These are phyloP conservation scores for Dichotomocladium elegans DNA, from an alignment of 371 early-diverging fungal genomes.

Conservation along the genomic window DNA sequence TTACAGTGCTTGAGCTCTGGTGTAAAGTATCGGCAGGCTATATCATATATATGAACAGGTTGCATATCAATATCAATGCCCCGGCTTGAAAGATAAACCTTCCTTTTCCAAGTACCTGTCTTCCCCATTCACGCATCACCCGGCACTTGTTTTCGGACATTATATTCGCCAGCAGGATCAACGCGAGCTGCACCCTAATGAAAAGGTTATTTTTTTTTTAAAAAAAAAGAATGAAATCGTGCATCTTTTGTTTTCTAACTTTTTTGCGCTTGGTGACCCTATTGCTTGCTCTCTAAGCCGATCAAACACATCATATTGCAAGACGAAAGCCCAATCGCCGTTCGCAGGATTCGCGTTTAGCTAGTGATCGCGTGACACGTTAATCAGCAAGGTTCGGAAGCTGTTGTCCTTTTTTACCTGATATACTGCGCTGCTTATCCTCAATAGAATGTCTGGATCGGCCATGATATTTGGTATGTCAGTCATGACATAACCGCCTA, in stretches of 20 bases:
- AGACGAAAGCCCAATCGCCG: slow-evolving; percentile 6
- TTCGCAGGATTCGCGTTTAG: not conserved
- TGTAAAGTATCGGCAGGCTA: no score
- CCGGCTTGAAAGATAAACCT: no score
- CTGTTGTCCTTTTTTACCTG: not conserved
- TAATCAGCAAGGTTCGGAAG: not conserved
- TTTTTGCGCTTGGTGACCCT: not conserved
- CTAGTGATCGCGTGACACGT: not conserved
- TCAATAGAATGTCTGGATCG: not conserved
- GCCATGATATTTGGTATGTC: slow-evolving; percentile 2
- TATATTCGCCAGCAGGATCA: not conserved
- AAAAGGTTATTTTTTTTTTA: not conserved
- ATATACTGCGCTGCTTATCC: not conserved
- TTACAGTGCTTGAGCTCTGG: no score
- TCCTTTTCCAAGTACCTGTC: no score
- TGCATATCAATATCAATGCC: no score
- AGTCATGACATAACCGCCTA: slow-evolving; percentile 10
- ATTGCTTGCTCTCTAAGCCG: not conserved
- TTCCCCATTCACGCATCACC: slow-evolving; percentile 6
- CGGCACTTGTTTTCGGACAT: not conserved
- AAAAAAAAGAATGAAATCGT: not conserved
- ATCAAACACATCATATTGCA: not conserved
- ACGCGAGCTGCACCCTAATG: not conserved
- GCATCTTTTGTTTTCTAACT: no score
- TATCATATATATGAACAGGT: no score